Evolutionary conservation across 169 alveolate genomes (phyloP), one percentile per base, ranked within the genome.

Genomic region (Condylostoma magnum): DNA sequence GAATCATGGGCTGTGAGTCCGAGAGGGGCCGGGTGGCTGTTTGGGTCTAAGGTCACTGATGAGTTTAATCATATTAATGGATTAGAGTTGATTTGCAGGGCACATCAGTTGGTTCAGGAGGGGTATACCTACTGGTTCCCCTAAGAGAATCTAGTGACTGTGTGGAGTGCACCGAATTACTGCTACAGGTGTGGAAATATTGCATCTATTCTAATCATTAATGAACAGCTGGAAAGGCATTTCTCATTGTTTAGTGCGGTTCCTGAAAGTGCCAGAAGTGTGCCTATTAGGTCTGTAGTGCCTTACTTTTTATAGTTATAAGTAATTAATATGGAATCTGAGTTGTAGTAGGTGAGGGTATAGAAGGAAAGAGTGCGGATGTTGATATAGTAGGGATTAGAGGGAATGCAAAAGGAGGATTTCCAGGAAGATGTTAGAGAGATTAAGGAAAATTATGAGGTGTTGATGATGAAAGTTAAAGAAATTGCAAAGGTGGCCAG

Each of bases 1-100:
- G 92, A 86, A 48, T 85, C 91, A 28, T 90, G 93, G 95, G 77
- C 88, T 33, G 51, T 83, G n/a, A 82, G 74, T 34, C 82, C 87
- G 12, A 80, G 92, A 74, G 95, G 95, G 1, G 95, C 93, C 12
- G 95, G 95, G 15, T 90, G 92, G 92, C 67, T 90, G 25, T 90
- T 90, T 74, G 95, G 95, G 27, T 78, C 76, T 44, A 83, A 79
- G 66, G 93, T 84, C 0, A 84, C 91, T 20, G 77, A 83, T 54
- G 93, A 90, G 65, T 90, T 85, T 69, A 84, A 84, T 63, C 82
- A 82, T 47, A 82, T 86, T 37, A 90, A 90, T 79, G 93, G 82
- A 8, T 51, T 90, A 18, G 80, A 78, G 41, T 57, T 86, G 48
- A 75, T 90, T 33, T 87, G 90, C 8, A 57, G 95, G 43, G 95